Evolutionary conservation across 2,329 filamentous ascomycete species (phyloP), one percentile per base, ranked within the genome.

Genomic region (Ceratocystis huliohia): DNA sequence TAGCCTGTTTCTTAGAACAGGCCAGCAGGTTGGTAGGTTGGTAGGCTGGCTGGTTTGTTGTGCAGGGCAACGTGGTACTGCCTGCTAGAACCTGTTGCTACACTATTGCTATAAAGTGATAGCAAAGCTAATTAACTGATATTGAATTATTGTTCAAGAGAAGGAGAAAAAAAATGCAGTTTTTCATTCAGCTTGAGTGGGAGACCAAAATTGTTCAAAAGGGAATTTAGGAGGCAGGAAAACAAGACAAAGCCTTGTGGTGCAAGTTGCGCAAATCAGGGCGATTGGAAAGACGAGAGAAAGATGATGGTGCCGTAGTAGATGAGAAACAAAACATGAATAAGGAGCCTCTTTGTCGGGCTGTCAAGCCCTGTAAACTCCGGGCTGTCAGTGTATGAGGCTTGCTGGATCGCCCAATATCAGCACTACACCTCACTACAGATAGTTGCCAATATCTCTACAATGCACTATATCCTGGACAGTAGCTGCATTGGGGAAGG

Each of bases 181-280:
- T 41, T 41, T 41, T 41, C 37, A 15, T 37, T 59, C 56, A n/a
- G 56, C n/a, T 25, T 17, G 33, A 30, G 28, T 33, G 20, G 15
- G 53, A 33, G 33, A 13, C 2, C 28, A 20, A 37, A 37, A 59
- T 33, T 1, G 33, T 53, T 7, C 6, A n/a, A 13, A 59, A 1
- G 6, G 13, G 25, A 33, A 59, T 59, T 59, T 37, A 33, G 56
- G 56, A 59, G 56, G 56, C 56, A 20, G 56, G 56, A 59, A 59
- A 59, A 37, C 28, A 59, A 59, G 48, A 53, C 48, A 53, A 22
- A 15, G 56, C 56, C 56, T 59, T 20, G 17, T 37, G 56, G 22
- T 53, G 22, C 48, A 25, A 15, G 56, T 33, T 59, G 28, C 4
- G 10, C 13, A 37, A 59, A 59, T 28, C 30, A 59, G 56, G 56